A percentile compares a stretch with the other conserved stretches of the same genome.
These are phyloP conservation scores for Annulohypoxylon truncatum DNA, from an alignment of 2,329 filamentous ascomycete species.

Conservation along the genomic window DNA sequence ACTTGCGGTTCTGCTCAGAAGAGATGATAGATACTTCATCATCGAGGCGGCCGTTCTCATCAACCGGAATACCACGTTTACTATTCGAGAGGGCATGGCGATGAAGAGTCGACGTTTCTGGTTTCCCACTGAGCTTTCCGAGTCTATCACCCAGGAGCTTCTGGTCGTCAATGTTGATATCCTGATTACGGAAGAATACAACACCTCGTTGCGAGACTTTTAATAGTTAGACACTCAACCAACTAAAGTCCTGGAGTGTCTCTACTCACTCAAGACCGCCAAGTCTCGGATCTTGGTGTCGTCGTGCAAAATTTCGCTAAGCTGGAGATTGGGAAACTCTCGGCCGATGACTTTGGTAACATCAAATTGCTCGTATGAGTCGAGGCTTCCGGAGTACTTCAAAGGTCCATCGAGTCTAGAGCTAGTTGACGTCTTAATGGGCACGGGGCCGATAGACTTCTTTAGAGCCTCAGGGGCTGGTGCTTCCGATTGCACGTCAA, in stretches of 20 bases:
- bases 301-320: slow-evolving; percentile 48
- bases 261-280: slow-evolving; percentile 32
- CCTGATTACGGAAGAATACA: slow-evolving; percentile 62
- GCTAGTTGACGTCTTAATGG: slow-evolving; percentile 51
- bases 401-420: slow-evolving; percentile 55
- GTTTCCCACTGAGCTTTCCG: slow-evolving; percentile 58
- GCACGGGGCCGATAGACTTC: slow-evolving; percentile 24
- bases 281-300: slow-evolving; percentile 51
- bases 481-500: slow-evolving; percentile 29
- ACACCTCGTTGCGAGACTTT: slow-evolving; percentile 61
- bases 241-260: not conserved
- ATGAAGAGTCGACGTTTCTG: slow-evolving; percentile 62
- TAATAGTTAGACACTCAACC: slow-evolving; percentile 10
- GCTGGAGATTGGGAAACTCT: slow-evolving; percentile 50
- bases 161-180: slow-evolving; percentile 58
- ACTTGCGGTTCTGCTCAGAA: slow-evolving; percentile 66
- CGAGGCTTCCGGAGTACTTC: slow-evolving; percentile 56
- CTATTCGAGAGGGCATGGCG: slow-evolving; percentile 60
- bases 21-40: slow-evolving; percentile 69
- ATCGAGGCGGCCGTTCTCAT: slow-evolving; percentile 63
- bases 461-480: slow-evolving; percentile 14
- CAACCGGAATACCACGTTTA: slow-evolving; percentile 49
- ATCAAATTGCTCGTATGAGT: slow-evolving; percentile 53
- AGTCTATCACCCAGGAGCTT: slow-evolving; percentile 59
- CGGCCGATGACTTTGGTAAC: slow-evolving; percentile 51